Percentiles rank a stretch among this genome's conserved stretches.
These are phyloP conservation scores for Ogataea saltuana DNA, from an alignment of 805 yeast species.

Conservation along the genomic window DNA sequence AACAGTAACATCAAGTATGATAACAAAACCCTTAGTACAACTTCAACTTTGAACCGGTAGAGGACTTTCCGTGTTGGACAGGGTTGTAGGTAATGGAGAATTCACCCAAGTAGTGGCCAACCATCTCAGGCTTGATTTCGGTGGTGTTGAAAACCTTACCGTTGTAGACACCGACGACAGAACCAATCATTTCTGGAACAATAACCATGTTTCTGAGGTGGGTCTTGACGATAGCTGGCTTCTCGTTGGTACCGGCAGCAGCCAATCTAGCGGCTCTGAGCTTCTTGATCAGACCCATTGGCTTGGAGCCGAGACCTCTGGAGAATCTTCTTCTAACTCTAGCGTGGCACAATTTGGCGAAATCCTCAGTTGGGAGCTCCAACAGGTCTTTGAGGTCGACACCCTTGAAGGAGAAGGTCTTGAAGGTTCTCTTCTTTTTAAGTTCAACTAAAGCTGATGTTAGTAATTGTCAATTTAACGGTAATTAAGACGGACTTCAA, in stretches of 20 bases:
- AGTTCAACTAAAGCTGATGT: constrained; percentile 45
- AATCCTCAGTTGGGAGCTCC: constrained; percentile 94
- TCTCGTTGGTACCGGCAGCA: constrained; percentile 87
- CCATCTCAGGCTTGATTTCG: constrained; percentile 99
- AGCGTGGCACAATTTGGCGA: constrained; percentile 94
- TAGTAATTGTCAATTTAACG: no score
- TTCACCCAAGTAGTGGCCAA: constrained; percentile 99
- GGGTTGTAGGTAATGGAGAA: constrained; percentile 99
- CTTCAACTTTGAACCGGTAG: constrained; percentile 40
- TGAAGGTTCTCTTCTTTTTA: constrained; percentile 88
- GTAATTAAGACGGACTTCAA: no score
- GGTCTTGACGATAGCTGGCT: constrained; percentile 97
- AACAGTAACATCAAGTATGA: constrained; percentile 9
- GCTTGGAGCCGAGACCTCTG: constrained; percentile 94
- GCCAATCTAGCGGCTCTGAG: constrained; percentile 96
- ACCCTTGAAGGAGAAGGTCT: constrained; percentile 98
- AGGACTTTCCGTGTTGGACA: constrained; percentile 89
- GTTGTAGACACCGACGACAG: constrained; percentile 98
- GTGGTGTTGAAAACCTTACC: constrained; percentile 99
- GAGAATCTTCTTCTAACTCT: constrained; percentile 99
- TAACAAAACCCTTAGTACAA: constrained; percentile 31
- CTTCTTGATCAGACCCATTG: constrained; percentile 95
- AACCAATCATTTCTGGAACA: constrained; percentile 99
- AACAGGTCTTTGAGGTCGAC: constrained; percentile 93
- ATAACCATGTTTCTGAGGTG: constrained; percentile 98